A percentile compares a stretch with the other conserved stretches of the same genome.
Conservation (phyloP, 2,329 filamentous ascomycete genomes). For the Xylariaceae sp. region DNA sequence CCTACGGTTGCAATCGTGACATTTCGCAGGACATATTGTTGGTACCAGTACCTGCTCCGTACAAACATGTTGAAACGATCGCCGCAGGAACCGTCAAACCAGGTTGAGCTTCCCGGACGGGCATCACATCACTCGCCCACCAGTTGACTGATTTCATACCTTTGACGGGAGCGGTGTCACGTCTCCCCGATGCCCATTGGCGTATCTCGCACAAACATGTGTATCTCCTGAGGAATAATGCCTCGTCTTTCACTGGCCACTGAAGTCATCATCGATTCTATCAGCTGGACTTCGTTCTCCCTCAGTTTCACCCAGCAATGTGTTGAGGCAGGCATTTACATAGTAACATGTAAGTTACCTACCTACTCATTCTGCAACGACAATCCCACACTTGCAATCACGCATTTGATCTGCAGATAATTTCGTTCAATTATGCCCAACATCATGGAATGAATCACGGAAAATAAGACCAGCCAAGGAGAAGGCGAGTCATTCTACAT, state of each 20-base stretch:
- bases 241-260: background rate
- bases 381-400: background rate
- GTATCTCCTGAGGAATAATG: background rate
- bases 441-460: background rate
- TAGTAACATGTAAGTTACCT: background rate
- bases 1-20: too few relatives aligned
- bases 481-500: background rate
- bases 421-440: too few relatives aligned
- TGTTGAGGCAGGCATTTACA: conserved; percentile 8
- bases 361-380: background rate
- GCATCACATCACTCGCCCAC: background rate
- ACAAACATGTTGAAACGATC: background rate
- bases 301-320: conserved; percentile 1
- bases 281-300: conserved; percentile 9
- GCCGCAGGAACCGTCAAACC: background rate
- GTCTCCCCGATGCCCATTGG: background rate
- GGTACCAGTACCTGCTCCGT: background rate
- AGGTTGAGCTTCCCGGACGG: background rate
- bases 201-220: background rate
- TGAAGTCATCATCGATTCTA: background rate
- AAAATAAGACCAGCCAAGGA: background rate
- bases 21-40: background rate
- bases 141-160: background rate
- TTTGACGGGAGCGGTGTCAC: background rate
- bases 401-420: too few relatives aligned